These are phyloP conservation scores for Graphium sp. DNA, from an alignment of 2,329 filamentous ascomycete species.

Conservation along the genomic window DNA sequence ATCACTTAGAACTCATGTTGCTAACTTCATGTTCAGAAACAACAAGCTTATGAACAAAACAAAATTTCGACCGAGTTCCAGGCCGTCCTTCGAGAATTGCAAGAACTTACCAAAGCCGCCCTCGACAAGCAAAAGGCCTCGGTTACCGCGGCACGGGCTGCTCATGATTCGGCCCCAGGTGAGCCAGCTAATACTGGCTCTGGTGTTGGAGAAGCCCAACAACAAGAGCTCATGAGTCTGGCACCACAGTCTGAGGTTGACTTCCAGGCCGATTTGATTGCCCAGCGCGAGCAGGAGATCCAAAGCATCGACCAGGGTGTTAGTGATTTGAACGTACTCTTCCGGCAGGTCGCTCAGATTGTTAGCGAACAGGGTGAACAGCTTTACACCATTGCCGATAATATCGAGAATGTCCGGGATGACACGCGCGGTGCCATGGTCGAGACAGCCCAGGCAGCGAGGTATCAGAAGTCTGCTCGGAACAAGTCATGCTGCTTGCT, in stretches of 20 bases:
- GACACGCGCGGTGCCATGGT: slow-evolving; percentile 74
- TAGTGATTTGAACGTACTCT: slow-evolving; percentile 87
- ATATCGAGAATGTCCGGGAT: slow-evolving; percentile 67
- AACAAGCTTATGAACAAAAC: slow-evolving; percentile 91
- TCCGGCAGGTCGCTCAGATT: slow-evolving; percentile 95
- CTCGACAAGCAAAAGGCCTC: slow-evolving; percentile 87
- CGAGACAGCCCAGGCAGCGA: slow-evolving; percentile 69
- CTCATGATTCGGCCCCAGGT: slow-evolving; percentile 58
- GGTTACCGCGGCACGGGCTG: slow-evolving; percentile 65
- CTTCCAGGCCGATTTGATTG: slow-evolving; percentile 89
- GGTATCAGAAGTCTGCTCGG: slow-evolving; percentile 89
- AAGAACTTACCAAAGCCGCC: slow-evolving; percentile 74
- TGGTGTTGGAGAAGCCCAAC: slow-evolving; percentile 22
- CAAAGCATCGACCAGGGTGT: slow-evolving; percentile 95
- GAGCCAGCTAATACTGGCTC: slow-evolving; percentile 20
- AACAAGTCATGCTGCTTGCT: slow-evolving; percentile 90
- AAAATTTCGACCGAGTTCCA: slow-evolving; percentile 92
- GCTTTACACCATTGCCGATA: slow-evolving; percentile 73
- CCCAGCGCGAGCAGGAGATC: slow-evolving; percentile 93
- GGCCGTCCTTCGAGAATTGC: slow-evolving; percentile 76
- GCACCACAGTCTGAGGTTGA: slow-evolving; percentile 91
- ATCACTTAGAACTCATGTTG: not conserved
- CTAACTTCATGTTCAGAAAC: slow-evolving; percentile 39
- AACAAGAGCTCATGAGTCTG: slow-evolving; percentile 63
- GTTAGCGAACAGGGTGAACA: slow-evolving; percentile 85